Conservation (phyloP, 805 yeast species). For the Komagataella ulmi region DNA sequence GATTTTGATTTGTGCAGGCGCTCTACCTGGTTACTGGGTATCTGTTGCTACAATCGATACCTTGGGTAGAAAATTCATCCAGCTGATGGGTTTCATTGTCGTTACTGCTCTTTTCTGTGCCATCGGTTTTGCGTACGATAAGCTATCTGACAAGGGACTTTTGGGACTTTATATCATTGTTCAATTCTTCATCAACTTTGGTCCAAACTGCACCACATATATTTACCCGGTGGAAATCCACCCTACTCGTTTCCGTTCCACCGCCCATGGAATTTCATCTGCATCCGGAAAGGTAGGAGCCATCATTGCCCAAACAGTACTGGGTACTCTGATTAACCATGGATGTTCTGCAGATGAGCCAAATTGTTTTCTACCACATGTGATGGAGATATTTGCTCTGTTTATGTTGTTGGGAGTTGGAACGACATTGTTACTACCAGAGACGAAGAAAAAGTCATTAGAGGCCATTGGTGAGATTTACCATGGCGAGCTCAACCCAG, state of each 20-base stretch:
- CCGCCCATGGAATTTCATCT: slow-evolving; percentile 92
- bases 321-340: slow-evolving; percentile 76
- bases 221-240: slow-evolving; percentile 83
- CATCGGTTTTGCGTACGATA: slow-evolving; percentile 77
- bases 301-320: slow-evolving; percentile 76
- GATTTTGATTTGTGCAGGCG: slow-evolving; percentile 88
- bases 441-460: slow-evolving; percentile 83
- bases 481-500: slow-evolving; percentile 59
- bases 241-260: slow-evolving; percentile 93
- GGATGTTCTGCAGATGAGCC: slow-evolving; percentile 47
- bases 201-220: slow-evolving; percentile 89
- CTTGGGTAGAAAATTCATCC: slow-evolving; percentile 78
- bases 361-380: slow-evolving; percentile 81
- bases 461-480: slow-evolving; percentile 72
- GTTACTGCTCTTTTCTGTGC: slow-evolving; percentile 63
- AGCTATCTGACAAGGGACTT: slow-evolving; percentile 49
- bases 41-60: slow-evolving; percentile 69
- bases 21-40: slow-evolving; percentile 89
- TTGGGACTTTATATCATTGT: slow-evolving; percentile 67
- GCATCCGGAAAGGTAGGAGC: slow-evolving; percentile 91
- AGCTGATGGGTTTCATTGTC: slow-evolving; percentile 59
- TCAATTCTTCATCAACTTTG: slow-evolving; percentile 85
- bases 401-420: slow-evolving; percentile 77
- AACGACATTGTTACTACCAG: slow-evolving; percentile 62
- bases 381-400: slow-evolving; percentile 86